These are phyloP conservation scores for Pyrenula aspistea DNA, from an alignment of 495 filamentous ascomycete genomes.

Conservation along the genomic window DNA sequence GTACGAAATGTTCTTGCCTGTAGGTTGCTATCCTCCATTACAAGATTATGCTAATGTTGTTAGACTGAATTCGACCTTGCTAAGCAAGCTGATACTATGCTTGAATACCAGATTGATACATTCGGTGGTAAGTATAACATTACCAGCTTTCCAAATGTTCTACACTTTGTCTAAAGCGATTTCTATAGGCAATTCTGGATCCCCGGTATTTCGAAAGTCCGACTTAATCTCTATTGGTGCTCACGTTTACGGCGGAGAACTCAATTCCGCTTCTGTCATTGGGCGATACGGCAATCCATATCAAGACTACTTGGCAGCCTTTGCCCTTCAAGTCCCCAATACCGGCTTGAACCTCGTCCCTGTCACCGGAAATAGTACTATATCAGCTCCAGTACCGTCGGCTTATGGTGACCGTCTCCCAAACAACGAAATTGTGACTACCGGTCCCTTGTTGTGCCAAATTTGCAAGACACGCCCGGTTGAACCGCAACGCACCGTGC, in stretches of 20 bases:
- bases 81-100: constrained; percentile 12
- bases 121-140: constrained; percentile 15
- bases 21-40: constrained; percentile 12
- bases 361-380: constrained; percentile 4
- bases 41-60: constrained; percentile 14
- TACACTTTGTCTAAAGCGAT: background rate
- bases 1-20: constrained; percentile 21
- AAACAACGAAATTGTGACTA: background rate
- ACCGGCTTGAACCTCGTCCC: constrained; percentile 6
- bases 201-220: constrained; percentile 19
- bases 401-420: constrained; percentile 5
- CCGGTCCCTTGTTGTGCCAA: background rate
- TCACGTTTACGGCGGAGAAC: constrained; percentile 19
- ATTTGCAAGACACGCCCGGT: background rate
- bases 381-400: constrained; percentile 7
- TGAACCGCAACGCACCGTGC: background rate
- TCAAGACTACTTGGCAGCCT: constrained; percentile 11
- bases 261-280: constrained; percentile 21
- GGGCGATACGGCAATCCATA: constrained; percentile 18
- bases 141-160: background rate
- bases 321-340: constrained; percentile 9
- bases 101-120: constrained; percentile 24
- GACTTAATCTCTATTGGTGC: constrained; percentile 15
- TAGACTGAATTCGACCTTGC: constrained; percentile 14
- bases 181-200: constrained; percentile 18